Evolutionary conservation across 345 rosid species (phyloP).

Genomic region (Eucalyptus albens): DNA sequence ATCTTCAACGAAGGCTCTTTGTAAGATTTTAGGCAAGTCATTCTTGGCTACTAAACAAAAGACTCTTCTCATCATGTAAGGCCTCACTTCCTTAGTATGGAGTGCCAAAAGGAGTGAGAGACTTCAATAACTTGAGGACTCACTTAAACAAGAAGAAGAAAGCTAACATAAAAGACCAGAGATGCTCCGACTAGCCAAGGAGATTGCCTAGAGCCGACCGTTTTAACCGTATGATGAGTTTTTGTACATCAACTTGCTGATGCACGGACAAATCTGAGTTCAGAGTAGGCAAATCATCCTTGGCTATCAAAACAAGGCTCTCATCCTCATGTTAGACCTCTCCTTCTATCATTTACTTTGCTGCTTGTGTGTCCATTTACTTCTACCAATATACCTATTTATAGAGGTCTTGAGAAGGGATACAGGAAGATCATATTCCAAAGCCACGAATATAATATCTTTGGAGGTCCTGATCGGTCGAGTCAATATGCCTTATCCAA

Average conservation of each 20-base stretch:
- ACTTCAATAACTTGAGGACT: background rate
- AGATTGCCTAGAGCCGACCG: conserved; percentile 9
- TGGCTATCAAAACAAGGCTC: conserved; percentile 24
- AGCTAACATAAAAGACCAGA: conserved; percentile 11
- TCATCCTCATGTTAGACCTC: conserved; percentile 26
- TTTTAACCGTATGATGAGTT: background rate
- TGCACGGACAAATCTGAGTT: background rate
- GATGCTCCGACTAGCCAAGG: conserved; percentile 22
- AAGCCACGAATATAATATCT: background rate
- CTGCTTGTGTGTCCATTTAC: background rate
- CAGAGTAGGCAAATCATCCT: conserved; percentile 45
- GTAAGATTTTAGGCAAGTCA: conserved; percentile 13
- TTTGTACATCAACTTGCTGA: background rate
- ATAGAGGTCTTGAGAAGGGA: background rate
- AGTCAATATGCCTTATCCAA: background rate
- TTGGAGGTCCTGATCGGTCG: background rate
- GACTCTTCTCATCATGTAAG: conserved; percentile 15
- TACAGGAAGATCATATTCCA: background rate
- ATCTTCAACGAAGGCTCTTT: background rate
- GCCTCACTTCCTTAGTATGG: conserved; percentile 1
- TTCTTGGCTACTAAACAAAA: conserved; percentile 15
- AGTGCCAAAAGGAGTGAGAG: background rate
- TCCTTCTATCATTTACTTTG: background rate
- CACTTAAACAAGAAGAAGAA: background rate
- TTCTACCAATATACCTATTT: background rate